Base-by-base conservation (phyloP, 176 grass and related monocot species). In the Microstegium vimineum region DNA sequence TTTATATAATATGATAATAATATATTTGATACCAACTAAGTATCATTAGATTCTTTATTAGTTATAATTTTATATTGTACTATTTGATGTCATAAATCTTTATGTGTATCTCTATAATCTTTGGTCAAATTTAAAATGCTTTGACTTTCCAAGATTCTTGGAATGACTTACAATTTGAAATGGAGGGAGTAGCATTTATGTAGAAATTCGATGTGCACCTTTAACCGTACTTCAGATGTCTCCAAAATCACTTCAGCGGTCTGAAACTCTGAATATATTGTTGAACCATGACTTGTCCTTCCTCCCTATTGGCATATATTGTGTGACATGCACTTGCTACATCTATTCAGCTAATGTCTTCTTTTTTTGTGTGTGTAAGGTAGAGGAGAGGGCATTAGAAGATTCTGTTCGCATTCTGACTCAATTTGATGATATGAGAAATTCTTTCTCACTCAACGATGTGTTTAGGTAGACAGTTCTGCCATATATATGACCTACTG, bases 331-430 rank as follows among this genome's bases (percentile, higher is more conserved):
- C 49, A 52, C 49, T 52, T 63, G 45, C 10, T 40, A 36, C 42
- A n/a, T 66, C 35, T 79, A 54, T 56, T 20, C 23, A 71, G 30
- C 17, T 82, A 81, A 90, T 85, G 5, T 25, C 15, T 76, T 70
- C 18, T 5, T 15, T 41, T 40, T 49, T 47, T 47, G 18, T 63
- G 17, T 43, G 36, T 43, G 75, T 73, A 88, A 98, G 93, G 89
- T 98, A 86, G 93, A 95, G 79, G 90, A 90, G 37, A 94, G 87
- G 83, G 93, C 96, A 71, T 88, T 98, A 89, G 86, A 93, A 82
- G 96, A 98, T 79, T 98, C 96, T 69, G 90, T 98, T 35, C 87
- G 73, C 7, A 95, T 98, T 88, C 86, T 82, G 51, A 91, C 90
- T 62, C 84, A 91, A 65, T 93, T 95, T 75, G 84, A 92, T 67